Conservation (phyloP, 208 protist species). For the Acanthamoeba sp. region DNA sequence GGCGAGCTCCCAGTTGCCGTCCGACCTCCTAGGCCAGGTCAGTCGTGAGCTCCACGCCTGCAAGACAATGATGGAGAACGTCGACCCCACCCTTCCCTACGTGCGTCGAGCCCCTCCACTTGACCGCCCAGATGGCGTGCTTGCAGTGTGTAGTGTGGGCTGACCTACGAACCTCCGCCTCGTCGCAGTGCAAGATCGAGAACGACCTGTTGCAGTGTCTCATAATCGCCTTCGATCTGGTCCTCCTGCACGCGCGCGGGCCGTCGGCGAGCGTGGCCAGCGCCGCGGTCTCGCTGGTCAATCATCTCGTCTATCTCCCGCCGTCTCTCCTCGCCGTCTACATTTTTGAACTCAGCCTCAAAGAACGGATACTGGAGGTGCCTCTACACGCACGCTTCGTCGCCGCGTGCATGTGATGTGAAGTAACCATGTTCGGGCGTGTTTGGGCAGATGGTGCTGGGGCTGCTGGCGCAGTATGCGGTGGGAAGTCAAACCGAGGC, state of each 20-base stretch:
- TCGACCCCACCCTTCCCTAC: background rate
- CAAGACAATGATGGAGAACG: slow-evolving; percentile 4
- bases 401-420: background rate
- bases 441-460: background rate
- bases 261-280: background rate
- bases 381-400: background rate
- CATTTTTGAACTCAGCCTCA: slow-evolving; percentile 30
- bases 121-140: background rate
- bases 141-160: background rate
- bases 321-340: background rate
- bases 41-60: background rate
- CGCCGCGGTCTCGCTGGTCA: background rate
- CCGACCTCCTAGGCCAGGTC: background rate
- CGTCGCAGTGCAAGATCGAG: background rate
- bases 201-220: slow-evolving; percentile 33
- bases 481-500: background rate
- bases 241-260: background rate
- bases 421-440: background rate
- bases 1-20: background rate
- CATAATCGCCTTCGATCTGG: background rate
- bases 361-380: background rate
- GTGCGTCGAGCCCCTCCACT: background rate
- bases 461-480: background rate
- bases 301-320: background rate
- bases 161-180: background rate